A percentile compares a stretch with the other conserved stretches of the same genome.
phyloP scores from a whole-genome alignment of 495 filamentous ascomycete genomes.

The Tuber indicum region DNA sequence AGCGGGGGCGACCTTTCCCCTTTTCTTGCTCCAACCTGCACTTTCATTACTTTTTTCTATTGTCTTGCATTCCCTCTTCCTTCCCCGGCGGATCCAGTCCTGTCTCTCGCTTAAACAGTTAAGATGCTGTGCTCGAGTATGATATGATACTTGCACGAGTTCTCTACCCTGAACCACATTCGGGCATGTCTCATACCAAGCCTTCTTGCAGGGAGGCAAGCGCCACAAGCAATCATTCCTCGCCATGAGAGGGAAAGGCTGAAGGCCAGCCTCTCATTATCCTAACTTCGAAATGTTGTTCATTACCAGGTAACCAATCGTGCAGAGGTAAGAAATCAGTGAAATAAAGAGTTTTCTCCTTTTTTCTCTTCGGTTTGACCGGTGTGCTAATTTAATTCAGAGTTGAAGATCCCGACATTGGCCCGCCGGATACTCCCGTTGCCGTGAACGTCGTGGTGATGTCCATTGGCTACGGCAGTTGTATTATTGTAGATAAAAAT shows the following conservation, averaged over 20 bases:
- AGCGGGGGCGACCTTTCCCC: neutral
- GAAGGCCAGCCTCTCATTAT: neutral
- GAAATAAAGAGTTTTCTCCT: no score
- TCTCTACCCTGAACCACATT: neutral
- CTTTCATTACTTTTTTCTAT: slow-evolving; percentile 2
- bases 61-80: neutral
- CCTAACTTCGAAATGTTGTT: neutral
- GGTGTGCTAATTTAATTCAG: neutral
- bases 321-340: neutral
- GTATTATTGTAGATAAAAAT: neutral
- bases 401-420: neutral
- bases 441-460: neutral
- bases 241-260: no score
- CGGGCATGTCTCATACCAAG: neutral
- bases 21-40: neutral
- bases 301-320: neutral
- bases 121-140: neutral
- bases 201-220: neutral
- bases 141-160: no score
- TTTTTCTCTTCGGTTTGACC: neutral
- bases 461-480: neutral
- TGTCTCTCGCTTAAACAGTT: neutral
- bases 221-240: neutral
- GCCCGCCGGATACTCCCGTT: neutral
- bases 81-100: neutral